phyloP scores from a whole-genome alignment of 208 protist genomes.

The Phytomonas sp. region DNA sequence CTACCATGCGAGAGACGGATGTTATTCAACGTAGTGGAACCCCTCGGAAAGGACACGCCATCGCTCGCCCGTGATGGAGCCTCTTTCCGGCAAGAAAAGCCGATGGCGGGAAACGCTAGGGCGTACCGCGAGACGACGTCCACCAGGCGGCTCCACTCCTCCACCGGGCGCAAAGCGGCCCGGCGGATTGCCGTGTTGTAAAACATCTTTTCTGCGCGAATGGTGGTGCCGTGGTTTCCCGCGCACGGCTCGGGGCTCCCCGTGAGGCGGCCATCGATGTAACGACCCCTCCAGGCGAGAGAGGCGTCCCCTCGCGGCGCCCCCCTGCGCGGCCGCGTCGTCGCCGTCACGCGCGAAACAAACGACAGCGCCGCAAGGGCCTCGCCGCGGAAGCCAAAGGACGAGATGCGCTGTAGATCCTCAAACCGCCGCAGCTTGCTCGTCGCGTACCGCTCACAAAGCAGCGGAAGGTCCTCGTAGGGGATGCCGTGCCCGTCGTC shows the following conservation, averaged over 20 bases:
- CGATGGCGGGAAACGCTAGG: slow-evolving; percentile 63
- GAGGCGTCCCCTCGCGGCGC: neutral
- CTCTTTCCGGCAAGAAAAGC: slow-evolving; percentile 40
- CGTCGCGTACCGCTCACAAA: slow-evolving; percentile 97
- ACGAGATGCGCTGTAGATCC: slow-evolving; percentile 75
- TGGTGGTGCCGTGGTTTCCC: slow-evolving; percentile 79
- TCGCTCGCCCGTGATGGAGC: slow-evolving; percentile 6
- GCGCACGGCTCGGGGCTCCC: slow-evolving; percentile 57
- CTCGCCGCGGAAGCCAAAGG: slow-evolving; percentile 92
- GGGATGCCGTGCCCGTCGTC: slow-evolving; percentile 97
- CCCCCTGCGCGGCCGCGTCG: slow-evolving; percentile 29
- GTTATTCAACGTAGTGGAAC: slow-evolving; percentile 60
- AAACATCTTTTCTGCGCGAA: slow-evolving; percentile 87
- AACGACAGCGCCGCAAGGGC: slow-evolving; percentile 85
- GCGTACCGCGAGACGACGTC: slow-evolving; percentile 90
- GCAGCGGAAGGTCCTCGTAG: slow-evolving; percentile 90
- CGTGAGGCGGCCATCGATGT: slow-evolving; percentile 91
- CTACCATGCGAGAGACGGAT: slow-evolving; percentile 59
- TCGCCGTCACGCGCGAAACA: slow-evolving; percentile 67
- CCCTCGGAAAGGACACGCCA: slow-evolving; percentile 45
- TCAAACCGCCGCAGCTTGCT: slow-evolving; percentile 89
- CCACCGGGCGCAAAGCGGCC: slow-evolving; percentile 58
- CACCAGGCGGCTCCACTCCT: slow-evolving; percentile 91
- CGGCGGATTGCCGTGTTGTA: slow-evolving; percentile 76
- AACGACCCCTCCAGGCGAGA: slow-evolving; percentile 54